These are phyloP conservation scores for Tuber borchii DNA, from an alignment of 495 filamentous ascomycete species.

Conservation along the genomic window DNA sequence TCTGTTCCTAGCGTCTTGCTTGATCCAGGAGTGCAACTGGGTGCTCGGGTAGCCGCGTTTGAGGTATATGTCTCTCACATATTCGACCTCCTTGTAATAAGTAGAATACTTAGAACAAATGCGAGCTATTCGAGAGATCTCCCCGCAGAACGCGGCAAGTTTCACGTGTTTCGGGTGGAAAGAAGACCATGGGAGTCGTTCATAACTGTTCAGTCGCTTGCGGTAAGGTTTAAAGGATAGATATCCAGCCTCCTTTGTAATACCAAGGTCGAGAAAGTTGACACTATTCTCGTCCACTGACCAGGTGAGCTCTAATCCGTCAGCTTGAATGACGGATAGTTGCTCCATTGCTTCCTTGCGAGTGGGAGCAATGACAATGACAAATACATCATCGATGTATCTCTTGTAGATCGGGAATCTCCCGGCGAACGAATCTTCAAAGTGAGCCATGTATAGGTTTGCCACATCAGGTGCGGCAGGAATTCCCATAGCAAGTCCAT, in stretches of 20 bases:
- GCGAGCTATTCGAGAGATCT: slow-evolving; percentile 4
- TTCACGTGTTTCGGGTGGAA: not conserved
- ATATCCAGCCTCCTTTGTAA: not conserved
- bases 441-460: not conserved
- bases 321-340: not conserved
- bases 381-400: slow-evolving; percentile 11
- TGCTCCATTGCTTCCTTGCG: not conserved
- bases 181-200: slow-evolving; percentile 8
- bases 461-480: slow-evolving; percentile 4
- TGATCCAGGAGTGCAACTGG: not conserved
- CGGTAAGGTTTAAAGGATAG: slow-evolving; percentile 3
- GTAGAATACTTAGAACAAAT: not conserved
- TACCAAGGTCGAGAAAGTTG: not conserved
- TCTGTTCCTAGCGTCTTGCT: not conserved
- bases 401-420: not conserved
- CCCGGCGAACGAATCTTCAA: not conserved
- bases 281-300: slow-evolving; percentile 4
- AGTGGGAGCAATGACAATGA: not conserved
- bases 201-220: slow-evolving; percentile 8
- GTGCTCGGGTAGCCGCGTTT: not conserved
- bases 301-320: not conserved
- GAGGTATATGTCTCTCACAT: not conserved
- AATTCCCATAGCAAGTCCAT: slow-evolving; percentile 6
- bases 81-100: not conserved
- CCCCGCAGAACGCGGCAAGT: not conserved